A percentile compares a stretch with the other conserved stretches of the same genome.
These are phyloP conservation scores for Salix arbutifolia DNA, from an alignment of 345 rosid genomes.

Conservation along the genomic window DNA sequence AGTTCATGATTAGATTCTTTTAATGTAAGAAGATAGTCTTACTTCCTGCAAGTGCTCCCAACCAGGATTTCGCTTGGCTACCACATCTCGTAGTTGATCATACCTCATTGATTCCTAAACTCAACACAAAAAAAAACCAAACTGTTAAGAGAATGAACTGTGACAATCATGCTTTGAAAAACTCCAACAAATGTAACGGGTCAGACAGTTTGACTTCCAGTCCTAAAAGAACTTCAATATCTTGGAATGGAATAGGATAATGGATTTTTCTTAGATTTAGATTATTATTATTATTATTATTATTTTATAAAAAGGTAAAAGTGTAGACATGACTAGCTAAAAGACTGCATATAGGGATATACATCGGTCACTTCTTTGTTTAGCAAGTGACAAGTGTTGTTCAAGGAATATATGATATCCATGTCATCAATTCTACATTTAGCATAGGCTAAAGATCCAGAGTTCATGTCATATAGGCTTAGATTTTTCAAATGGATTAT, in stretches of 20 bases:
- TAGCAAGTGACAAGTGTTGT: background rate
- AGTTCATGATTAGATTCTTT: background rate
- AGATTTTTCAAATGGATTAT: background rate
- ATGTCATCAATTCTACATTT: background rate
- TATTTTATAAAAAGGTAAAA: background rate
- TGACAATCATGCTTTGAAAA: background rate
- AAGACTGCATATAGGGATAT: background rate
- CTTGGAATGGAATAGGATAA: background rate
- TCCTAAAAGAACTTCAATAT: background rate
- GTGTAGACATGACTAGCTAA: background rate
- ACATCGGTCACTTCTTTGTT: background rate
- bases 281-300: background rate
- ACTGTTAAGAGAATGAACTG: background rate
- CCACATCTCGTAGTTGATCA: constrained; percentile 79
- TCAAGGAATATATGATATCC: background rate
- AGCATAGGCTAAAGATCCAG: background rate
- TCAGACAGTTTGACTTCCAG: background rate
- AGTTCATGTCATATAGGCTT: background rate
- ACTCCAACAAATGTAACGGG: background rate
- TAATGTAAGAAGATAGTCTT: constrained; percentile 22
- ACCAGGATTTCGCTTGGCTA: constrained; percentile 78
- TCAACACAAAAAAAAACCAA: constrained; percentile 21
- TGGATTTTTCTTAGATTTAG: background rate
- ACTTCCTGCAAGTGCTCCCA: constrained; percentile 95
- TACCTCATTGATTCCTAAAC: constrained; percentile 79